phyloP scores from a whole-genome alignment of 75 land plant genomes.

The Selaginella moellendorffii region DNA sequence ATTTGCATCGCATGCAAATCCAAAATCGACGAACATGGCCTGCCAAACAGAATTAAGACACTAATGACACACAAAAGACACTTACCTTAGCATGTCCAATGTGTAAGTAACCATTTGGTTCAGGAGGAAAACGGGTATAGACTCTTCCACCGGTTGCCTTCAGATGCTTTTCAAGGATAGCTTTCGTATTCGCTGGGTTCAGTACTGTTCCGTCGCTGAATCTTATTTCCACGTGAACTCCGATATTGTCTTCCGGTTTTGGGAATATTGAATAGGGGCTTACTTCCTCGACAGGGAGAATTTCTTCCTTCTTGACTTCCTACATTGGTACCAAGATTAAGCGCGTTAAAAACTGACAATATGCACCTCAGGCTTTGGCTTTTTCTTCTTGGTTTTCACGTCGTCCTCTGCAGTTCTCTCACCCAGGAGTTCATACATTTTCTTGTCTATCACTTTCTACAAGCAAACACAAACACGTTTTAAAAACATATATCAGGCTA shows the following conservation, averaged over 20 bases:
- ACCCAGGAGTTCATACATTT: constrained; percentile 60
- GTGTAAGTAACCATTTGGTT: constrained; percentile 97
- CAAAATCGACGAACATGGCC: constrained; percentile 96
- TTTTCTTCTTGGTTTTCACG: constrained; percentile 91
- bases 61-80: no score
- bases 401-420: constrained; percentile 88
- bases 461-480: background rate
- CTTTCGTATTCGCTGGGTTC: constrained; percentile 34
- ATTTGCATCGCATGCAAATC: constrained; percentile 77
- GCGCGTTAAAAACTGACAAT: no score
- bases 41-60: constrained; percentile 16
- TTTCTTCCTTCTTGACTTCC: background rate
- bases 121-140: constrained; percentile 90
- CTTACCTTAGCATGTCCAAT: constrained; percentile 99
- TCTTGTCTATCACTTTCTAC: constrained; percentile 58
- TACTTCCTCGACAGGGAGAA: background rate
- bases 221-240: background rate
- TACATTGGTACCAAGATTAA: background rate
- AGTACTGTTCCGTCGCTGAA: background rate
- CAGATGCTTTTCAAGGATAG: constrained; percentile 65
- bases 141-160: constrained; percentile 70
- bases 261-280: background rate
- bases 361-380: constrained; percentile 67
- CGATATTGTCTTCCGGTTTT: background rate
- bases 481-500: background rate